Evolutionary conservation across 1,139 yeast species (phyloP).

Genomic region (Kodamaea suecica): DNA sequence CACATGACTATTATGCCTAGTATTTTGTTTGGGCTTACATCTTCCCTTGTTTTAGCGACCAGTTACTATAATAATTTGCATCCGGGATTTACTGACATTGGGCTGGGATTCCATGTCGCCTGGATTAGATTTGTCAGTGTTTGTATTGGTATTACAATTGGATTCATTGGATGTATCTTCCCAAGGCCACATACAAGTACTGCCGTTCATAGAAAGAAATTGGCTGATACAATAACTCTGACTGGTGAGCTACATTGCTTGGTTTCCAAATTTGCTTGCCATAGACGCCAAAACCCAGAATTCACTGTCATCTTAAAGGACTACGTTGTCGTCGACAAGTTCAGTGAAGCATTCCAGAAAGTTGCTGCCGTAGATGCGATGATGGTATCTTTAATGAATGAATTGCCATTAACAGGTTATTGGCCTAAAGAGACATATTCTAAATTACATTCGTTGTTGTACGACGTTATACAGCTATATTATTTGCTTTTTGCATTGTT

Average conservation of each 20-base stretch:
- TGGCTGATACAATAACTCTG: constrained; percentile 25
- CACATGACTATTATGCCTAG: constrained; percentile 31
- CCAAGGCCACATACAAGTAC: constrained; percentile 35
- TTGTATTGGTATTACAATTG: constrained; percentile 29
- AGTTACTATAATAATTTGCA: constrained; percentile 20
- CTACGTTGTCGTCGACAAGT: constrained; percentile 24
- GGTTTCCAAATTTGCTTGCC: constrained; percentile 28
- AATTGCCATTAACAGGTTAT: constrained; percentile 30
- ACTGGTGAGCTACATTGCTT: constrained; percentile 32
- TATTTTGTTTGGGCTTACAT: constrained; percentile 29
- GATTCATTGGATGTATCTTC: constrained; percentile 29
- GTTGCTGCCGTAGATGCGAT: constrained; percentile 24
- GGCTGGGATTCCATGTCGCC: constrained; percentile 30
- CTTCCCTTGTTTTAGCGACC: constrained; percentile 35
- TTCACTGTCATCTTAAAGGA: constrained; percentile 20
- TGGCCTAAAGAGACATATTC: constrained; percentile 35
- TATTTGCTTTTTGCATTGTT: constrained; percentile 24
- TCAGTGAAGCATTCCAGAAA: constrained; percentile 23
- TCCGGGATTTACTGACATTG: constrained; percentile 19
- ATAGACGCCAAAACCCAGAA: constrained; percentile 21
- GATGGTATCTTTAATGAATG: constrained; percentile 30
- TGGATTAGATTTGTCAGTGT: constrained; percentile 29
- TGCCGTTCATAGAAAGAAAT: constrained; percentile 24
- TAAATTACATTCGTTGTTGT: constrained; percentile 23
- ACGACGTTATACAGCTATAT: constrained; percentile 31